Conservation (phyloP, 208 protist species). For the Trypanosoma caninum region DNA sequence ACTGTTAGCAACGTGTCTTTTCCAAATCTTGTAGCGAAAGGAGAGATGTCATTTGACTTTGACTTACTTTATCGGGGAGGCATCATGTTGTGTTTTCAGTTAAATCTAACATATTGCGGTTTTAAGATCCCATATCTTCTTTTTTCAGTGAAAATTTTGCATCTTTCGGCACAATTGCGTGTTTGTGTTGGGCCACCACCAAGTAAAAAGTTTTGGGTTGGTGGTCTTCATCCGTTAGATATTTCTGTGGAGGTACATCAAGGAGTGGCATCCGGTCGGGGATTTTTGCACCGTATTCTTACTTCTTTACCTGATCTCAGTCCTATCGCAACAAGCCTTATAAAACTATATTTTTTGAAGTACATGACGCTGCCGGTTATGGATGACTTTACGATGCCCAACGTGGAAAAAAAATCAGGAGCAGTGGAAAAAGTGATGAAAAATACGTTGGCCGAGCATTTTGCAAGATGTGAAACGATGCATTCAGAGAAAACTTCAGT, state of each 20-base stretch:
- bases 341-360: conserved; percentile 67
- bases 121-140: conserved; percentile 75
- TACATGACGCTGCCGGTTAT: conserved; percentile 82
- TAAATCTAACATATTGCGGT: conserved; percentile 67
- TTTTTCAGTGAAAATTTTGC: conserved; percentile 57
- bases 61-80: conserved; percentile 76
- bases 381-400: conserved; percentile 86
- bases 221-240: conserved; percentile 51
- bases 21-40: conserved; percentile 50
- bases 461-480: conserved; percentile 43
- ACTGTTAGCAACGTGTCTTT: conserved; percentile 68
- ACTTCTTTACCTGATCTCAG: conserved; percentile 71
- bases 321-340: conserved; percentile 51
- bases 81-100: conserved; percentile 56
- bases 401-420: conserved; percentile 52
- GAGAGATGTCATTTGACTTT: conserved; percentile 83
- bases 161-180: conserved; percentile 54
- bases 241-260: conserved; percentile 58
- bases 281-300: conserved; percentile 77
- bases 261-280: conserved; percentile 42
- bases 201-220: conserved; percentile 85
- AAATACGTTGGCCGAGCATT: conserved; percentile 35
- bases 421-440: conserved; percentile 10
- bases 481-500: no score
- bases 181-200: conserved; percentile 84